Percentiles rank a stretch among this genome's conserved stretches.
These are phyloP conservation scores for Marvania coccoides DNA, from an alignment of 139 green algal genomes.

Conservation along the genomic window DNA sequence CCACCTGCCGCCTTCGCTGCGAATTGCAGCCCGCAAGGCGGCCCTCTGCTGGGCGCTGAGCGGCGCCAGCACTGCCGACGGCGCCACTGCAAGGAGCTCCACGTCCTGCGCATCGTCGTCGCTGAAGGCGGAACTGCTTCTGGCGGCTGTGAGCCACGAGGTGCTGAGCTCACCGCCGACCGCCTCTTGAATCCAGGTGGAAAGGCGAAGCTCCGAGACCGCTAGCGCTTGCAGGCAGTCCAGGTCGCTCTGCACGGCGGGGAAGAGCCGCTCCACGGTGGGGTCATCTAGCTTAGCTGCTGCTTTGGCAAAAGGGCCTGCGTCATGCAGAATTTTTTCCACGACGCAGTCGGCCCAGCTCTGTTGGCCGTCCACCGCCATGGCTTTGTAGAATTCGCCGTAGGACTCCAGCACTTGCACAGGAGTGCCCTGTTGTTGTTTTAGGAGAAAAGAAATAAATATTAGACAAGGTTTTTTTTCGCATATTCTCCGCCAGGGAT, in stretches of 20 bases:
- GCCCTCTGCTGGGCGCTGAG: slow-evolving; percentile 4
- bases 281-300: background rate
- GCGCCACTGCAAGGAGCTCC: background rate
- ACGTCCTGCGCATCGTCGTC: background rate
- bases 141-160: slow-evolving; percentile 10
- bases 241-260: slow-evolving; percentile 4
- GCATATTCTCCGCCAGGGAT: too few relatives aligned
- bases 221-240: slow-evolving; percentile 17
- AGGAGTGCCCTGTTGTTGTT: background rate
- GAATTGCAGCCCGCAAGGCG: background rate
- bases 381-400: background rate
- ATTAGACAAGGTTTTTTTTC: too few relatives aligned
- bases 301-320: slow-evolving; percentile 8
- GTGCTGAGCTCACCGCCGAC: background rate
- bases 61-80: background rate
- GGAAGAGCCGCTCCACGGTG: background rate
- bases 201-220: slow-evolving; percentile 5
- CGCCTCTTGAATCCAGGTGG: slow-evolving; percentile 6
- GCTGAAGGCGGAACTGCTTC: background rate
- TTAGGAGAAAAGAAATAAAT: too few relatives aligned
- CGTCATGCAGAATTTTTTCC: slow-evolving; percentile 1
- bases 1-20: slow-evolving; percentile 1
- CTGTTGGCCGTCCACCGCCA: background rate
- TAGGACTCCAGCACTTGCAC: background rate
- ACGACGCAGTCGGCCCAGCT: background rate